phyloP scores from a whole-genome alignment of 805 yeast genomes.

The Metschnikowia amazonensis region DNA sequence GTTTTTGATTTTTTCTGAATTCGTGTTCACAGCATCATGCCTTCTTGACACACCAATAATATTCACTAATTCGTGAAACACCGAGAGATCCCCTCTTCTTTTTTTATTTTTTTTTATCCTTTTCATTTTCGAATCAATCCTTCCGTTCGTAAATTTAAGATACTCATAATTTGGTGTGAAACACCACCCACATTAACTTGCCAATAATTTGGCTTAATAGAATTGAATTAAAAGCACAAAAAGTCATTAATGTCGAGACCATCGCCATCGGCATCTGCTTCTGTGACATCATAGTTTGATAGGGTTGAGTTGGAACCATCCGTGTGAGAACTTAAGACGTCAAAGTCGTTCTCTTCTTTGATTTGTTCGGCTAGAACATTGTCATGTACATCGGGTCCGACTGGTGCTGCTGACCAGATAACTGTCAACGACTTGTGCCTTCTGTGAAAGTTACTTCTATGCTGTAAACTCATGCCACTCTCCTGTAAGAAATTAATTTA shows the following conservation, averaged over 20 bases:
- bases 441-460: conserved; percentile 29
- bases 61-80: neutral
- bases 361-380: neutral
- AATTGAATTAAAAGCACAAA: conserved; percentile 26
- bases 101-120: conserved; percentile 6
- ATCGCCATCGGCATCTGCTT: conserved; percentile 15
- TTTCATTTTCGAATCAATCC: conserved; percentile 7
- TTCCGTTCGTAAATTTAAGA: conserved; percentile 2
- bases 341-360: neutral
- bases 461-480: conserved; percentile 25
- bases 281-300: conserved; percentile 6
- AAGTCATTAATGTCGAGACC: conserved; percentile 29
- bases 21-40: neutral
- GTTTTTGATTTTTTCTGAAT: conserved; percentile 9
- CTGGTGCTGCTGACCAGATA: conserved; percentile 40
- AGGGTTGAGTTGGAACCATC: conserved; percentile 8
- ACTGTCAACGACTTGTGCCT: neutral
- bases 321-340: conserved; percentile 6
- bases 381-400: conserved; percentile 30
- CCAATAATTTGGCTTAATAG: conserved; percentile 11
- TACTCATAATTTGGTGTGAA: conserved; percentile 9
- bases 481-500: conserved; percentile 10
- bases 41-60: neutral
- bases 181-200: conserved; percentile 11
- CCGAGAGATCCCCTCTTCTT: neutral